phyloP scores from a whole-genome alignment of 2,329 filamentous ascomycete genomes.

The Pseudogymnoascus sp. region DNA sequence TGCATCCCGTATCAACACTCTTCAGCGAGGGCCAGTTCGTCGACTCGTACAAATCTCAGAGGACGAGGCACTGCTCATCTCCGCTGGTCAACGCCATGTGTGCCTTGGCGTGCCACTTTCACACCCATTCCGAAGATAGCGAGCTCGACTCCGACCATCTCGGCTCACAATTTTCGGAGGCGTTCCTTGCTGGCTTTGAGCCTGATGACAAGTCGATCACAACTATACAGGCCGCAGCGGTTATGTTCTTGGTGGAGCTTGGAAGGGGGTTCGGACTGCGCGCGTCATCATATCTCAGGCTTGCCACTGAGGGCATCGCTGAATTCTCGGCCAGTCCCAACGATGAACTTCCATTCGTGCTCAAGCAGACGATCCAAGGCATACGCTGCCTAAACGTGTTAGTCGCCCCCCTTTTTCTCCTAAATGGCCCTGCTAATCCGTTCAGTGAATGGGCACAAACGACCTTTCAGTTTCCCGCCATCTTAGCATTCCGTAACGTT shows the following conservation, averaged over 20 bases:
- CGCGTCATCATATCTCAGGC: slow-evolving; percentile 24
- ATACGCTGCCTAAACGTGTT: slow-evolving; percentile 29
- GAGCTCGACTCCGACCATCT: slow-evolving; percentile 22
- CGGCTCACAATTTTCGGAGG: slow-evolving; percentile 23
- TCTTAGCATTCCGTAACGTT: slow-evolving; percentile 11
- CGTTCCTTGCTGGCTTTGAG: slow-evolving; percentile 20
- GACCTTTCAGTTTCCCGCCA: slow-evolving; percentile 24
- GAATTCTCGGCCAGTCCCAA: slow-evolving; percentile 9
- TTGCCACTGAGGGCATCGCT: slow-evolving; percentile 20
- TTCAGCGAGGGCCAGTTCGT: slow-evolving; percentile 28
- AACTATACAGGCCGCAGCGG: slow-evolving; percentile 26
- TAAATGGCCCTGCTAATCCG: slow-evolving; percentile 18
- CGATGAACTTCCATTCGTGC: slow-evolving; percentile 23
- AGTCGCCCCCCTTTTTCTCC: slow-evolving; percentile 13
- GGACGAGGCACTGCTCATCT: slow-evolving; percentile 23
- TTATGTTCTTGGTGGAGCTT: slow-evolving; percentile 28
- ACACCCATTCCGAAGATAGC: slow-evolving; percentile 19
- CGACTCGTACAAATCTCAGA: slow-evolving; percentile 21
- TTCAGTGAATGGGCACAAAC: slow-evolving; percentile 29
- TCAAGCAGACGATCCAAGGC: slow-evolving; percentile 27
- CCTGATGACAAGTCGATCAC: slow-evolving; percentile 21
- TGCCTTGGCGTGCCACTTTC: slow-evolving; percentile 28
- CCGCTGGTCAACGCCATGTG: slow-evolving; percentile 29
- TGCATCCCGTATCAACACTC: slow-evolving; percentile 30
- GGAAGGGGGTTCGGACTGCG: slow-evolving; percentile 22